A percentile compares a stretch with the other conserved stretches of the same genome.
These are phyloP conservation scores for Diaporthe longicolla DNA, from an alignment of 2,329 filamentous ascomycete genomes.

Conservation along the genomic window DNA sequence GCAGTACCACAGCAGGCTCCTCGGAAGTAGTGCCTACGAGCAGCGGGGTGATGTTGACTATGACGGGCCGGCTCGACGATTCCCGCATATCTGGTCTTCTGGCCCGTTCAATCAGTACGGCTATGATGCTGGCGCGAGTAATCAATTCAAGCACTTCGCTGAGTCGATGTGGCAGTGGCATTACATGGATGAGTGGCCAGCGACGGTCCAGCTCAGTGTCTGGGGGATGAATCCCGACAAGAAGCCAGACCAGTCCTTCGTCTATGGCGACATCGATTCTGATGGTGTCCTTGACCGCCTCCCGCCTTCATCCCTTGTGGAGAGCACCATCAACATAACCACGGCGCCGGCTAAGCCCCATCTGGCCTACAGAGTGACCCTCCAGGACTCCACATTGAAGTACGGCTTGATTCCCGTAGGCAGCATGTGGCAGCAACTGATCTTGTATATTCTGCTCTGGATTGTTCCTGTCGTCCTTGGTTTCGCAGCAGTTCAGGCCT, in stretches of 20 bases:
- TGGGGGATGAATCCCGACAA: constrained; percentile 77
- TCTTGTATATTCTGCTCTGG: constrained; percentile 66
- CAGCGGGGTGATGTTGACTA: constrained; percentile 69
- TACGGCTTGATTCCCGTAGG: constrained; percentile 69
- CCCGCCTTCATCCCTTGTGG: constrained; percentile 68
- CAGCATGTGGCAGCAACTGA: constrained; percentile 65
- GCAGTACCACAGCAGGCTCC: constrained; percentile 71
- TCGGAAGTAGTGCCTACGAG: constrained; percentile 72
- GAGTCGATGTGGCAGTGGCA: constrained; percentile 69
- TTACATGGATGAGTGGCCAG: constrained; percentile 74
- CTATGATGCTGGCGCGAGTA: constrained; percentile 70
- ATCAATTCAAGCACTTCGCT: constrained; percentile 61
- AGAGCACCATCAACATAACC: constrained; percentile 70
- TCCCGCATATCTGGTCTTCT: constrained; percentile 73
- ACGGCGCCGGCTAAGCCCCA: constrained; percentile 65
- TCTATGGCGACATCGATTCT: constrained; percentile 71
- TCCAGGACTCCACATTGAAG: constrained; percentile 67
- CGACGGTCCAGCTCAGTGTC: constrained; percentile 71
- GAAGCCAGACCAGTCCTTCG: constrained; percentile 69
- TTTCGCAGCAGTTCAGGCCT: constrained; percentile 64
- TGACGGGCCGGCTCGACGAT: constrained; percentile 59
- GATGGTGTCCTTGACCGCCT: constrained; percentile 74
- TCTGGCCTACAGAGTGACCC: constrained; percentile 66
- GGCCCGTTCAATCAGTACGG: constrained; percentile 74
- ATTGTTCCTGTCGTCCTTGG: constrained; percentile 67